A percentile compares a stretch with the other conserved stretches of the same genome.
These are phyloP conservation scores for Mycena sanguinolenta DNA, from an alignment of 768 basidiomycete species.

Conservation along the genomic window DNA sequence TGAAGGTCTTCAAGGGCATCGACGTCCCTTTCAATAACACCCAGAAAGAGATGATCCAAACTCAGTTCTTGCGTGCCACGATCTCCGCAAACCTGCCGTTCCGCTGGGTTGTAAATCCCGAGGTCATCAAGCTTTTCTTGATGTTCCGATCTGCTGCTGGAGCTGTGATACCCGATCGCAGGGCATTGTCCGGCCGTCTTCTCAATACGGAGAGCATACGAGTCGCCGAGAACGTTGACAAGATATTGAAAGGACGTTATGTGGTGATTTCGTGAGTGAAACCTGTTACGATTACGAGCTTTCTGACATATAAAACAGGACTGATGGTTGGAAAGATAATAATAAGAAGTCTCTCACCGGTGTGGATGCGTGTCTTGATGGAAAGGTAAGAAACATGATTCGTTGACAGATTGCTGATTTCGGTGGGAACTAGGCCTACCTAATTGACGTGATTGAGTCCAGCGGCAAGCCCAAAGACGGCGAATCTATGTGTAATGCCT, in stretches of 20 bases:
- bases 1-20: conserved; percentile 42
- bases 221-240: no score
- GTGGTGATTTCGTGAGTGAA: conserved; percentile 24
- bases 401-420: not conserved
- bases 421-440: not conserved
- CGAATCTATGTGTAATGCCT: not conserved
- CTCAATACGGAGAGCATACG: conserved; percentile 21
- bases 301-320: not conserved
- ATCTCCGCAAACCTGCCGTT: not conserved
- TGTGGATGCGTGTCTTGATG: conserved; percentile 38
- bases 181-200: not conserved
- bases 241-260: conserved; percentile 26
- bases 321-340: conserved; percentile 47
- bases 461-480: not conserved
- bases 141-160: not conserved
- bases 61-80: not conserved
- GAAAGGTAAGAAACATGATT: conserved; percentile 35
- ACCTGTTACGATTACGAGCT: no score
- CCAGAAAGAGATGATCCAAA: no score
- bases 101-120: not conserved
- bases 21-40: conserved; percentile 22
- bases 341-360: conserved; percentile 40
- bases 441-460: not conserved
- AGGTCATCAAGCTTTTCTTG: not conserved
- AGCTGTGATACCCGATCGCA: not conserved